A percentile compares a stretch with the other conserved stretches of the same genome.
These are phyloP conservation scores for Cenchrus purpureus DNA, from an alignment of 176 grass and related monocot species.

Conservation along the genomic window DNA sequence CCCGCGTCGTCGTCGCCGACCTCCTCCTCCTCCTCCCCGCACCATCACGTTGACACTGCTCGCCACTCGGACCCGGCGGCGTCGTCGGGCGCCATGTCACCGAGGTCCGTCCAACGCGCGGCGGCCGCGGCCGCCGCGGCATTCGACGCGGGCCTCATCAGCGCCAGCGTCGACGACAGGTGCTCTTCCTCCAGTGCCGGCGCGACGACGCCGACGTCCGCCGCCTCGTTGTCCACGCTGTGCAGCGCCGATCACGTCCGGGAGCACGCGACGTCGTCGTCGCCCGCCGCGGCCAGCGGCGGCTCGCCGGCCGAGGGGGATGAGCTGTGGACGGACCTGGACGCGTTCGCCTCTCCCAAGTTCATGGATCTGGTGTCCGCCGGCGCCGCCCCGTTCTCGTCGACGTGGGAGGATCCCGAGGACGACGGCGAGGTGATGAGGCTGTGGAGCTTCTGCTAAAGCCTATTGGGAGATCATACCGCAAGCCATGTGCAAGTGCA, in stretches of 20 bases:
- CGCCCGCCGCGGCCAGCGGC: constrained; percentile 30
- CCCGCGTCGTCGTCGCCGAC: constrained; percentile 35
- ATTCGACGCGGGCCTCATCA: not conserved
- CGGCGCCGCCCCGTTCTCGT: constrained; percentile 30
- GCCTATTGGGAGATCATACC: not conserved
- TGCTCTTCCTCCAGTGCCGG: constrained; percentile 39
- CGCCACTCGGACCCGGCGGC: not conserved
- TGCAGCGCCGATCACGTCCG: constrained; percentile 17
- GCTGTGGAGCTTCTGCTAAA: constrained; percentile 70
- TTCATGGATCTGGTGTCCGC: constrained; percentile 49
- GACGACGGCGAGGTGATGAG: constrained; percentile 63
- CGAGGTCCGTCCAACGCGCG: constrained; percentile 76
- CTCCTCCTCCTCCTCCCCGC: constrained; percentile 20
- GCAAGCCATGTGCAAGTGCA: not conserved
- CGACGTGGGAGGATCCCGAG: constrained; percentile 60
- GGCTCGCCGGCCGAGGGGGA: constrained; percentile 11
- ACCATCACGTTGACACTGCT: not conserved
- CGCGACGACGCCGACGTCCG: constrained; percentile 20
- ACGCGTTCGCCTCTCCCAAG: constrained; percentile 48
- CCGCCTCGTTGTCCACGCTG: constrained; percentile 9
- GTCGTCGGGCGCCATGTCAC: constrained; percentile 52
- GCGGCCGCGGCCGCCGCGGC: constrained; percentile 68
- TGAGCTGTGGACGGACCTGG: constrained; percentile 56
- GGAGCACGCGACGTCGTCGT: constrained; percentile 40
- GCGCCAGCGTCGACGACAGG: constrained; percentile 25